Base-by-base conservation (phyloP, 306 rosid genomes). In the Cajanus cajan region DNA sequence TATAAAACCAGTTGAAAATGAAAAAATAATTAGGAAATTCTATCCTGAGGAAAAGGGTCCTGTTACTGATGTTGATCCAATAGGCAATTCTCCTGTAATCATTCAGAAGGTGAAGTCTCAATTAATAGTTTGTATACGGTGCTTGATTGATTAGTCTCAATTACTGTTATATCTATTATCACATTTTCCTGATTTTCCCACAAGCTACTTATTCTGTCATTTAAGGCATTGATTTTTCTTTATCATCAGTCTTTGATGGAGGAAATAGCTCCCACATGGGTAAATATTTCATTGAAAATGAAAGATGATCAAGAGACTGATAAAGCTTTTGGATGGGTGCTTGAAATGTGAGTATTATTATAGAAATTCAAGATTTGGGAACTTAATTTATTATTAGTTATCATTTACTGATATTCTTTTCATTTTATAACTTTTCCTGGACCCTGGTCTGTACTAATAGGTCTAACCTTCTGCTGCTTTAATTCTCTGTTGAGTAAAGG, bases 251-350 rank as follows among this genome's bases (percentile, higher is more conserved):
- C 89, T 57, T n/a, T 89, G 72, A 75, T 94, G 67, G 97, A 94
- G 90, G 98, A 94, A 55, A 94, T 94, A 81, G 93, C 98, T 82
- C 98, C 98, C n/a, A 91, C 98, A 3, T 94, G 98, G 98, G 98
- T 94, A 85, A 94, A 94, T 63, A 16, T 92, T 74, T 94, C 98
- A 8, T 81, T 94, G 89, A 85, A 78, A 85, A 94, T 94, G 97
- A 94, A 94, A 85, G 94, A 91, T 69, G 98, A 94, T 75, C 83
- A 76, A 2, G 90, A 87, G 81, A 89, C 98, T 0, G 98, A 94
- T 84, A 90, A 94, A 89, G 84, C 92, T 81, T 94, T 94, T 52
- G 98, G 98, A 82, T 94, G 97, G 98, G 98, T 92, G 85, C 98
- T 91, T 80, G 97, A 94, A 86, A 94, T 94, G 98, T 94, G 74